These are phyloP conservation scores for Brassica nigra DNA, from an alignment of 345 rosid species.

Conservation along the genomic window DNA sequence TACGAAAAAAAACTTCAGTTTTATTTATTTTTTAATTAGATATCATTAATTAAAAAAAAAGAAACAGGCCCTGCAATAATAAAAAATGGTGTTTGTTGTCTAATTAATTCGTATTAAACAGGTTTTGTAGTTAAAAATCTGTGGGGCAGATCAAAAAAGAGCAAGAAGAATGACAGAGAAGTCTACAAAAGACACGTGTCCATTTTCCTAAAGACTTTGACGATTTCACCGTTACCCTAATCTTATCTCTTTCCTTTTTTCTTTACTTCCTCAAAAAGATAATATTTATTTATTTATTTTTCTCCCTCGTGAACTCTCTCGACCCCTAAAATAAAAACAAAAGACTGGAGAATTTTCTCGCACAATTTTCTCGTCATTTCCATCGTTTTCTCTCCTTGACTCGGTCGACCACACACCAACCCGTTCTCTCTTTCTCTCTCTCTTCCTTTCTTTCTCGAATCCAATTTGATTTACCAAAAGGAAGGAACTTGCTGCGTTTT, in stretches of 20 bases:
- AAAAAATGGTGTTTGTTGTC: background rate
- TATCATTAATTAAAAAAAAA: background rate
- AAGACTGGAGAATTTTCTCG: background rate
- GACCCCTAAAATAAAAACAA: conserved; percentile 18
- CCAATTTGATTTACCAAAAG: conserved; percentile 19
- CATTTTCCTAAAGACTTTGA: background rate
- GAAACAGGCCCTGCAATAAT: background rate
- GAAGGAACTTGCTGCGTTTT: conserved; percentile 1
- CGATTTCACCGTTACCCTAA: conserved; percentile 43
- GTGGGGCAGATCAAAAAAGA: conserved; percentile 39
- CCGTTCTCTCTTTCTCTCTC: conserved; percentile 26
- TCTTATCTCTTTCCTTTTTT: conserved; percentile 25
- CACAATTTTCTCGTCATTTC: conserved; percentile 38
- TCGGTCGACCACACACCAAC: conserved; percentile 41
- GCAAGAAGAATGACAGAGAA: conserved; percentile 33
- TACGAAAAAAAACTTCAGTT: background rate
- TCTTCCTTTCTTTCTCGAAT: background rate
- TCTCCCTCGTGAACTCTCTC: conserved; percentile 36
- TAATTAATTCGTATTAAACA: background rate
- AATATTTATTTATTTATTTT: background rate
- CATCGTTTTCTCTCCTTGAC: conserved; percentile 45
- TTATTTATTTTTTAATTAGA: background rate
- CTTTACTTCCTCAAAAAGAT: background rate
- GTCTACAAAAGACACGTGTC: conserved; percentile 47
- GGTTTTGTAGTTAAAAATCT: background rate